Evolutionary conservation across 345 rosid species (phyloP), one percentile per base, ranked within the genome.

Genomic region (Adansonia digitata): DNA sequence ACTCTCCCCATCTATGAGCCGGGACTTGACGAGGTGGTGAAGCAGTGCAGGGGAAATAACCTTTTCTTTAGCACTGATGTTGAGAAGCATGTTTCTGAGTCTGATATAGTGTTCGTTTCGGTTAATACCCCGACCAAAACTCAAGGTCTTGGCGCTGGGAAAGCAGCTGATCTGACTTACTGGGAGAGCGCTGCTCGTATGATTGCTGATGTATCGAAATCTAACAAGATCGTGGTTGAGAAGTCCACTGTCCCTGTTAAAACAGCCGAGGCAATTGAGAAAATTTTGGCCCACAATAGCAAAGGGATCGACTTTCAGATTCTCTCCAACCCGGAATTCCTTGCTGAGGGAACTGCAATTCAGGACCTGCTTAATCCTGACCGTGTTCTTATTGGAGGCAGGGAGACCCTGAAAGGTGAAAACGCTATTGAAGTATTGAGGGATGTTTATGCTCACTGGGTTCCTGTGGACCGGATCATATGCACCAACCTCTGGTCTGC

Each of bases 141-240:
- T 20, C 88, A 80, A 40, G 94, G 94, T 39, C 89, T 90, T 72
- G 94, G 94, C 5, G 94, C 90, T 73, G 94, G 94, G 17, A 88
- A 90, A 80, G 94, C 92, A 1, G 94, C 92, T 67, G 94, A 90
- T 76, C 84, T 90, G 69, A 90, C 94, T 17, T 90, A 90, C 76
- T 90, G 94, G 94, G 94, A 90, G 86, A 90, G 92, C 74, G 92
- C 92, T 17, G 94, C 94, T 48, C 87, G 94, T 12, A 88, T 86
- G 86, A 88, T 90, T 17, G 94, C 92, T 73, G 92, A 90, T 73
- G 89, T 90, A 1, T 84, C 94, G 5, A 90, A 86, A 66, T 88
- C 92, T 29, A 78, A 86, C 81, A 90, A 90, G 71, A 88, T 90
- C n/a, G 89, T 88, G 57, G 94, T 90, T 5, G 94, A 90, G 87